Conservation (phyloP, 1,139 yeast genomes). For the Blastobotrys arbuscula region DNA sequence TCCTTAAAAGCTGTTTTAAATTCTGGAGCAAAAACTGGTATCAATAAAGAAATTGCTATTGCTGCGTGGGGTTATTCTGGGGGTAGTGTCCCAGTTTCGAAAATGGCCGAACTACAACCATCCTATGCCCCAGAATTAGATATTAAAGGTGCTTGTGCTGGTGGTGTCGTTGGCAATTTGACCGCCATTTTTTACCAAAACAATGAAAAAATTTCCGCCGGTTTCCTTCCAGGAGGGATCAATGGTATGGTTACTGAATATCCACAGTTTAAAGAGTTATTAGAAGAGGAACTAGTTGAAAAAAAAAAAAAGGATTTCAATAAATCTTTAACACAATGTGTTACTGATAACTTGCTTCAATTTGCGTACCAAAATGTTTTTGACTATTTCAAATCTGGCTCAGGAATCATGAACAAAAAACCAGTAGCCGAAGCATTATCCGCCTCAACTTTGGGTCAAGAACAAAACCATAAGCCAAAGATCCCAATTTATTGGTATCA, state of each 20-base stretch:
- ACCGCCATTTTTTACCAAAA: conserved; percentile 17
- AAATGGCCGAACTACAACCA: conserved; percentile 30
- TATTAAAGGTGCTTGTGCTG: conserved; percentile 25
- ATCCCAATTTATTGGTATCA: conserved; percentile 29
- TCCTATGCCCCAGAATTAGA: conserved; percentile 30
- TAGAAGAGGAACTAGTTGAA: conserved; percentile 17
- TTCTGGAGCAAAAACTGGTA: conserved; percentile 15
- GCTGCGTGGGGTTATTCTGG: conserved; percentile 32
- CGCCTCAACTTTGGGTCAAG: conserved; percentile 21
- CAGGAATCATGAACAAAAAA: conserved; percentile 17
- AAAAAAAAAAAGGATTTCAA: conserved; percentile 16
- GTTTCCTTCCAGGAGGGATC: conserved; percentile 28
- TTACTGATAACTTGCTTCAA: conserved; percentile 16
- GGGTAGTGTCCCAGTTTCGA: conserved; percentile 29
- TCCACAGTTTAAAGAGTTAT: conserved; percentile 18
- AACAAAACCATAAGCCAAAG: conserved; percentile 20
- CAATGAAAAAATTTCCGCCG: conserved; percentile 22
- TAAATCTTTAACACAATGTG: conserved; percentile 17
- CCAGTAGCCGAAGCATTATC: conserved; percentile 19
- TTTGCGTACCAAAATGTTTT: conserved; percentile 21
- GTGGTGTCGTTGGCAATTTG: conserved; percentile 27
- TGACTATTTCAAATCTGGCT: conserved; percentile 21
- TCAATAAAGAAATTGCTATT: conserved; percentile 15
- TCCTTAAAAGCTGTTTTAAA: conserved; percentile 24
- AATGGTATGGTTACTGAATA: conserved; percentile 30